Percentiles rank a stretch among this genome's conserved stretches.
These are phyloP conservation scores for Fusarium nodosum DNA, from an alignment of 2,329 filamentous ascomycete genomes.

Conservation along the genomic window DNA sequence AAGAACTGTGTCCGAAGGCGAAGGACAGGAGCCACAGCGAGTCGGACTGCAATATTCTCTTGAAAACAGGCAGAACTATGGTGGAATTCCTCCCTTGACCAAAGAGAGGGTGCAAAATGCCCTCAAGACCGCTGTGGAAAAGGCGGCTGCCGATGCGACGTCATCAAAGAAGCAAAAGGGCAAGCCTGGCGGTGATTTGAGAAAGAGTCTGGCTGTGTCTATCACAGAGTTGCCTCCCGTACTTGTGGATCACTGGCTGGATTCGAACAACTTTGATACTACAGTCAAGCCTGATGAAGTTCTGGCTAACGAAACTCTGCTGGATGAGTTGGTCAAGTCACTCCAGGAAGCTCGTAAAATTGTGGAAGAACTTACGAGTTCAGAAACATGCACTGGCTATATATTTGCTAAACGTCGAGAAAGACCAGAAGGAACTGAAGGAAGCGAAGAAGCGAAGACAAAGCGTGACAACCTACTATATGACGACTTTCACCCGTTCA, in stretches of 20 bases:
- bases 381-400: slow-evolving; percentile 80
- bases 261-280: slow-evolving; percentile 76
- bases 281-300: slow-evolving; percentile 76
- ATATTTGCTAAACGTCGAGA: slow-evolving; percentile 80
- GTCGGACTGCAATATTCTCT: slow-evolving; percentile 84
- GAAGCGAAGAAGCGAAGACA: slow-evolving; percentile 53
- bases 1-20: slow-evolving; percentile 82
- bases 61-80: slow-evolving; percentile 86
- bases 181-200: slow-evolving; percentile 80
- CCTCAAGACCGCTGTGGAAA: slow-evolving; percentile 75
- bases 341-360: slow-evolving; percentile 78
- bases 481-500: slow-evolving; percentile 95
- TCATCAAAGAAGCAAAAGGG: slow-evolving; percentile 75
- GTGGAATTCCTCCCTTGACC: slow-evolving; percentile 80
- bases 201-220: slow-evolving; percentile 83
- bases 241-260: slow-evolving; percentile 87
- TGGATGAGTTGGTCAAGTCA: slow-evolving; percentile 76
- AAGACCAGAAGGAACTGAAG: slow-evolving; percentile 45
- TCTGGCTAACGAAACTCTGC: slow-evolving; percentile 71
- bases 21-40: slow-evolving; percentile 85
- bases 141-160: slow-evolving; percentile 62
- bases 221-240: slow-evolving; percentile 92
- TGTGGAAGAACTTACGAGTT: slow-evolving; percentile 76
- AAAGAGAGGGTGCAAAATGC: slow-evolving; percentile 78
- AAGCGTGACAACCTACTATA: slow-evolving; percentile 74